phyloP scores from a whole-genome alignment of 176 grass and related monocot species.

The Oryza officinalis region DNA sequence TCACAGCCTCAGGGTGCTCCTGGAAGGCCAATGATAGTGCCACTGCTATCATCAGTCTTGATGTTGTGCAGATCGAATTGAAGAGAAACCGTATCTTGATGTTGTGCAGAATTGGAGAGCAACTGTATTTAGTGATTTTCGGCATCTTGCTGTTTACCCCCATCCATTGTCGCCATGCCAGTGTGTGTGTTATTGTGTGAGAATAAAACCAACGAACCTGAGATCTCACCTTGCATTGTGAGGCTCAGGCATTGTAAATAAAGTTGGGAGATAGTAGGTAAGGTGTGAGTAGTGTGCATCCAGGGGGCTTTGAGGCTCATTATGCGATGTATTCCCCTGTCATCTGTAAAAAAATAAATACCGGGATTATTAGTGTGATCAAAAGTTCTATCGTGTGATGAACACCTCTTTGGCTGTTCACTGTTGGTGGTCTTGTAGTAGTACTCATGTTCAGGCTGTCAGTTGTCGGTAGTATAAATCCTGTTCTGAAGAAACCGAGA shows the following conservation, averaged over 20 bases:
- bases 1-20: slow-evolving; percentile 56
- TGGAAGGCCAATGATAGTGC: slow-evolving; percentile 54
- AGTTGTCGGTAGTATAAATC: not conserved
- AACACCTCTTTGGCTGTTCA: not conserved
- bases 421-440: not conserved
- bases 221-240: slow-evolving; percentile 44
- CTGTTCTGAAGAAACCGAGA: not conserved
- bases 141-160: slow-evolving; percentile 40
- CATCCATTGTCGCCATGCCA: slow-evolving; percentile 45
- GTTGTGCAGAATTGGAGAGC: too few relatives aligned
- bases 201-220: slow-evolving; percentile 51
- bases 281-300: slow-evolving; percentile 47
- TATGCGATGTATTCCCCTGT: slow-evolving; percentile 48
- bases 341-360: slow-evolving; percentile 42
- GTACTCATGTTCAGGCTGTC: not conserved
- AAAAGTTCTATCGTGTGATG: not conserved
- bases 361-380: slow-evolving; percentile 7
- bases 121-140: slow-evolving; percentile 57
- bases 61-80: slow-evolving; percentile 20
- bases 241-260: slow-evolving; percentile 60
- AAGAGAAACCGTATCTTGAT: slow-evolving; percentile 49
- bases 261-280: slow-evolving; percentile 34
- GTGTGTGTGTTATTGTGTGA: slow-evolving; percentile 28
- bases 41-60: slow-evolving; percentile 16
- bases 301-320: slow-evolving; percentile 58